These are phyloP conservation scores for Ramichloridium luteum DNA, from an alignment of 2,329 filamentous ascomycete genomes.

Conservation along the genomic window DNA sequence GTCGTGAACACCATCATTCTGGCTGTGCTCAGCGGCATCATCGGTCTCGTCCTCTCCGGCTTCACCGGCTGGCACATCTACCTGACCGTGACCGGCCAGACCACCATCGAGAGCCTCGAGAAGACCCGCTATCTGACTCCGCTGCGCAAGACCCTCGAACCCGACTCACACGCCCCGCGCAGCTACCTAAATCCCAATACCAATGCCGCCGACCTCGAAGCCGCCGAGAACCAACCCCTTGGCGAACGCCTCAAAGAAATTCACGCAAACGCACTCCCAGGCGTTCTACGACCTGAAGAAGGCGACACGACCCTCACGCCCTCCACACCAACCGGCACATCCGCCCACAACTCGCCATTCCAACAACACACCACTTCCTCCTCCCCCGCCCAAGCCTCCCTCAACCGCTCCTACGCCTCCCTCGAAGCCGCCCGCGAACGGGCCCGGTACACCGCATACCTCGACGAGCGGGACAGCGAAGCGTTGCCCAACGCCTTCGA, in stretches of 20 bases:
- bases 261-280: slow-evolving; percentile 68
- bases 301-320: slow-evolving; percentile 45
- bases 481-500: slow-evolving; percentile 91
- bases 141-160: slow-evolving; percentile 56
- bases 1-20: slow-evolving; percentile 87
- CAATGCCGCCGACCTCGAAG: slow-evolving; percentile 3
- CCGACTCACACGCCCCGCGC: slow-evolving; percentile 36
- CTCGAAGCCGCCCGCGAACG: slow-evolving; percentile 53
- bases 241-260: slow-evolving; percentile 69
- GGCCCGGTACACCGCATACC: slow-evolving; percentile 63
- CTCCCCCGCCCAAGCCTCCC: slow-evolving; percentile 34
- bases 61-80: slow-evolving; percentile 90
- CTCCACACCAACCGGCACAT: slow-evolving; percentile 7
- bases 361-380: slow-evolving; percentile 12
- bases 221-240: slow-evolving; percentile 23
- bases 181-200: neutral
- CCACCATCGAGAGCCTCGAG: slow-evolving; percentile 91
- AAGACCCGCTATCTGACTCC: slow-evolving; percentile 89
- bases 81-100: slow-evolving; percentile 66
- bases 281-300: slow-evolving; percentile 69
- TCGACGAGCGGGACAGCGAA: slow-evolving; percentile 79
- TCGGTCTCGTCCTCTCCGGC: slow-evolving; percentile 74
- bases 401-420: slow-evolving; percentile 37
- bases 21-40: slow-evolving; percentile 76
- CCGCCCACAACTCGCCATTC: slow-evolving; percentile 3